Percentiles rank a stretch among this genome's conserved stretches.
Conservation (phyloP, 148 eudicot genomes). For the Rhododendron kiyosumense region DNA sequence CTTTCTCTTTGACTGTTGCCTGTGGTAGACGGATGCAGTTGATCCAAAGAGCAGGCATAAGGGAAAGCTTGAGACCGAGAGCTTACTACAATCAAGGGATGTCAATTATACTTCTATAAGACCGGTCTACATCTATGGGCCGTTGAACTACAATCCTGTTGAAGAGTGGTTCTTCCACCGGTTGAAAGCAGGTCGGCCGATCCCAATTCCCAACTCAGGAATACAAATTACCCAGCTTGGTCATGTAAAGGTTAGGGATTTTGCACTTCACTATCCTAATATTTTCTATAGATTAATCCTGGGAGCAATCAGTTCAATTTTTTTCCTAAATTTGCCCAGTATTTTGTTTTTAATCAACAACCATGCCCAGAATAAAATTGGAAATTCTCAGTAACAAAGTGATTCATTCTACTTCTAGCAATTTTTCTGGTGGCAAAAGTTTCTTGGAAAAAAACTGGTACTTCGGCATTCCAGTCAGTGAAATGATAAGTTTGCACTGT, state of each 20-base stretch:
- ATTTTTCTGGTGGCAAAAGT: neutral
- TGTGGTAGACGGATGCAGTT: slow-evolving; percentile 70
- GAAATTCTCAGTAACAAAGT: neutral
- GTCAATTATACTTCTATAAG: slow-evolving; percentile 86
- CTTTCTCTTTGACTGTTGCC: neutral
- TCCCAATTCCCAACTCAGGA: slow-evolving; percentile 88
- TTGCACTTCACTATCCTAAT: neutral
- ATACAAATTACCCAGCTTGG: slow-evolving; percentile 86
- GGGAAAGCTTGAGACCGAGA: slow-evolving; percentile 95
- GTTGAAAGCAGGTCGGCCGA: slow-evolving; percentile 94
- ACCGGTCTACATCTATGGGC: slow-evolving; percentile 97
- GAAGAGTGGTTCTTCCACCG: slow-evolving; percentile 99
- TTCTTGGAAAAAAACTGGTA: neutral
- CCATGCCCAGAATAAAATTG: neutral
- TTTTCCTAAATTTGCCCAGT: neutral
- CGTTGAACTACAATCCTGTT: slow-evolving; percentile 97
- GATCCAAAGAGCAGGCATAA: slow-evolving; percentile 99
- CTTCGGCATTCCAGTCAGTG: neutral
- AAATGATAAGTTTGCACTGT: neutral
- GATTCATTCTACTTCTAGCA: too few relatives aligned
- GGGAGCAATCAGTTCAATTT: neutral
- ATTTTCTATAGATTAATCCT: neutral
- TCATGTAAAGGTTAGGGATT: slow-evolving; percentile 73
- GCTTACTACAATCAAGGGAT: slow-evolving; percentile 48
- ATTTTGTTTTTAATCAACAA: neutral